Evolutionary conservation across 345 rosid genomes (phyloP), one percentile per base, ranked within the genome.

Genomic region (Psidium friedrichsthalianum): DNA sequence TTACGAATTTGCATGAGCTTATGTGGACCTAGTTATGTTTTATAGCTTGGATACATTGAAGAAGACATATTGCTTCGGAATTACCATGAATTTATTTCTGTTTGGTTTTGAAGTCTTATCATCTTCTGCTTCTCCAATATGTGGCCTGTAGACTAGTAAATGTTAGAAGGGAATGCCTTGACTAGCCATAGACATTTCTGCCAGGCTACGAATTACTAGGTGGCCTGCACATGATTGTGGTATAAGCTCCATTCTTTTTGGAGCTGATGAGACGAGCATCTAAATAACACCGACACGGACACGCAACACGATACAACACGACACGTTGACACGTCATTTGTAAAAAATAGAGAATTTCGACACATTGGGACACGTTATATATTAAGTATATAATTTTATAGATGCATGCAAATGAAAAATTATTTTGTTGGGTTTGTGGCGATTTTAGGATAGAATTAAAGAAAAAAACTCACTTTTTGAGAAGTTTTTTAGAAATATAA

Each of bases 141-240:
- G 80, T 69, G 0, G 47, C 80, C 80, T 9, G 22, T 69, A 56
- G 80, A 69, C 25, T 69, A 18, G 24, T 55, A 54, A 69, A 85
- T 32, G 56, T 80, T 29, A 24, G 57, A 84, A 86, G 25, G 56
- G 27, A 61, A 27, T 76, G 49, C 92, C 94, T 92, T 94, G 88
- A 93, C 92, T 85, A 82, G 84, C 85, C 47, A 80, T 88, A 93
- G 96, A 94, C 90, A 94, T 94, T 94, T 90, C 95, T 87, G 95
- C 94, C 55, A 94, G 95, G 86, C 90, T 93, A 82, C 96, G 90
- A 90, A 94, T 94, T 57, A 94, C 96, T 51, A 94, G 95, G 58
- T 94, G 95, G 96, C 95, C 96, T 52, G 96, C 96, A 51, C 96
- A 94, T 86, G 96, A 94, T 91, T 90, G 94, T 87, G 90, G 93